Evolutionary conservation across 2,329 filamentous ascomycete species (phyloP).

Genomic region (Macrophomina tecta): DNA sequence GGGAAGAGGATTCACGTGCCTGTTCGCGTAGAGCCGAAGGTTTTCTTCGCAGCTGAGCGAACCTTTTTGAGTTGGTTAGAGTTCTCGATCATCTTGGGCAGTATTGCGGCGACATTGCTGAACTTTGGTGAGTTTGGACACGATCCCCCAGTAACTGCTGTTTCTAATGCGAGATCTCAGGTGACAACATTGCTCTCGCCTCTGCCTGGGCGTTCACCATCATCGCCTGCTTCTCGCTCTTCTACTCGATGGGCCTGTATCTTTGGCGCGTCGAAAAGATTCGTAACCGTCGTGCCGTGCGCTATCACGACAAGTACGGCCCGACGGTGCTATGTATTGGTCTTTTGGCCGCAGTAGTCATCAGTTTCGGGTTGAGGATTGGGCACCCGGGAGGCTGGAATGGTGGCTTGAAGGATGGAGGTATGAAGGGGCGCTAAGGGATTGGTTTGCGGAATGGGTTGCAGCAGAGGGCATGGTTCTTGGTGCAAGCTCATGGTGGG

Average conservation of each 20-base stretch:
- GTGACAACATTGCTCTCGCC: slow-evolving; percentile 42
- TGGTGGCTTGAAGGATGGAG: slow-evolving; percentile 50
- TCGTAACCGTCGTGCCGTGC: slow-evolving; percentile 79
- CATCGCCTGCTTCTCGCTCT: slow-evolving; percentile 76
- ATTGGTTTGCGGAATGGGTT: not conserved
- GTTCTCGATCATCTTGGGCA: slow-evolving; percentile 90
- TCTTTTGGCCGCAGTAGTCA: slow-evolving; percentile 72
- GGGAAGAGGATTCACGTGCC: slow-evolving; percentile 92
- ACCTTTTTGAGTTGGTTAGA: slow-evolving; percentile 98
- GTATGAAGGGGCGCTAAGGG: slow-evolving; percentile 24
- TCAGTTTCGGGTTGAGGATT: slow-evolving; percentile 85
- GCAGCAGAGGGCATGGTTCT: too few species aligned
- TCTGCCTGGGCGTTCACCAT: slow-evolving; percentile 78
- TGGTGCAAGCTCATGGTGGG: not conserved
- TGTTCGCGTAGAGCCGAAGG: slow-evolving; percentile 94
- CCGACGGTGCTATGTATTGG: slow-evolving; percentile 77
- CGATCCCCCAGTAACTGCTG: not conserved
- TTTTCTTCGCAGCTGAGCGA: slow-evolving; percentile 94
- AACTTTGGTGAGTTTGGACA: slow-evolving; percentile 38
- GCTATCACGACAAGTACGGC: slow-evolving; percentile 89
- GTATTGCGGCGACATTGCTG: slow-evolving; percentile 48
- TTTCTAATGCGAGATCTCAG: slow-evolving; percentile 23
- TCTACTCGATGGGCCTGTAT: slow-evolving; percentile 85
- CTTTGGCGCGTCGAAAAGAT: slow-evolving; percentile 88
- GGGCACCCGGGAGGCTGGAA: slow-evolving; percentile 55